Evolutionary conservation across 768 basidiomycete genomes (phyloP).

Genomic region (Erythrobasidium yunnanense): DNA sequence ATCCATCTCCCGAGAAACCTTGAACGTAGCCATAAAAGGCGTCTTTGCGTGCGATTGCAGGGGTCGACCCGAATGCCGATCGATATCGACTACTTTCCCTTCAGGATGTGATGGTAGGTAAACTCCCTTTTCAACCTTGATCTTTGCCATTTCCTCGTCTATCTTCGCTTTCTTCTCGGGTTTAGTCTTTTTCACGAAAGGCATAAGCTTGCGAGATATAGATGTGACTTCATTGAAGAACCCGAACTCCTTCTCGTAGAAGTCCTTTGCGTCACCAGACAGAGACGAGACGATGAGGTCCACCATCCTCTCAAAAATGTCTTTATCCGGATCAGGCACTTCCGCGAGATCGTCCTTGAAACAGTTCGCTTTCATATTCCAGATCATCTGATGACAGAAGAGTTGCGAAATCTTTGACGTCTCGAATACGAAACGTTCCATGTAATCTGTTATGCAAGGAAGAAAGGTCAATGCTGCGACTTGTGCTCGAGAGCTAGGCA

Average conservation of each 20-base stretch:
- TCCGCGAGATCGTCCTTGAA: conserved; percentile 83
- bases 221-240: conserved; percentile 97
- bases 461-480: background rate
- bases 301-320: conserved; percentile 77
- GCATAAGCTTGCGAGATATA: conserved; percentile 93
- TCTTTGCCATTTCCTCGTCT: conserved; percentile 98
- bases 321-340: conserved; percentile 92
- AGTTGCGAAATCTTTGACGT: conserved; percentile 92
- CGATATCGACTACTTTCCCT: conserved; percentile 89
- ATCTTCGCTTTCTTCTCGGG: conserved; percentile 99
- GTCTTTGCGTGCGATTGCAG: conserved; percentile 96
- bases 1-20: conserved; percentile 69
- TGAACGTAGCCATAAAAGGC: conserved; percentile 99
- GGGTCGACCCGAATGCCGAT: conserved; percentile 89
- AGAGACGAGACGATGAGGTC: conserved; percentile 66
- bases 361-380: conserved; percentile 99
- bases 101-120: conserved; percentile 97
- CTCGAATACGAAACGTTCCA: conserved; percentile 88
- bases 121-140: conserved; percentile 82
- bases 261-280: conserved; percentile 73
- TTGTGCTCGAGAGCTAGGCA: background rate
- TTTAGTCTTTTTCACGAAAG: conserved; percentile 87
- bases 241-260: conserved; percentile 86
- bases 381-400: conserved; percentile 98
- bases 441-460: conserved; percentile 56